phyloP scores from a whole-genome alignment of 2,329 filamentous ascomycete species.

The Capronia epimyces region DNA sequence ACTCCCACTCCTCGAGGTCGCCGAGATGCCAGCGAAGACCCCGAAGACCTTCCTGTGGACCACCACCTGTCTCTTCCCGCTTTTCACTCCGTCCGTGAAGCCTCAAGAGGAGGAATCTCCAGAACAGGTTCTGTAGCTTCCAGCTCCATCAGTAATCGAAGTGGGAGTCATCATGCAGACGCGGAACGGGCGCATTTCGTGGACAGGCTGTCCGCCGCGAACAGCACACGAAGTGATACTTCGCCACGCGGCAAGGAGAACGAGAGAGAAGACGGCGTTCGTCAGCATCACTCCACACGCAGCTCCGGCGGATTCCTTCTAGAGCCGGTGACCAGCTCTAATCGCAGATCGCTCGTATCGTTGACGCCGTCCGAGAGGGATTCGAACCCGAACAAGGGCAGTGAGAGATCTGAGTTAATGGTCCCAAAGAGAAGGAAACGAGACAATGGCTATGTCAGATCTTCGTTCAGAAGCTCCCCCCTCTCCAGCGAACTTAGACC shows the following conservation, averaged over 20 bases:
- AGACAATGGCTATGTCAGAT: constrained; percentile 35
- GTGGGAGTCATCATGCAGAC: constrained; percentile 8
- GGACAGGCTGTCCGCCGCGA: constrained; percentile 10
- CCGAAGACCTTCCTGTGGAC: constrained; percentile 4
- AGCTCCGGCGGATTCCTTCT: constrained; percentile 43
- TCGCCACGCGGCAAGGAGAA: constrained; percentile 14
- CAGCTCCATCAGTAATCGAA: constrained; percentile 10
- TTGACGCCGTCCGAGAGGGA: constrained; percentile 31
- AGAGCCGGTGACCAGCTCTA: constrained; percentile 37
- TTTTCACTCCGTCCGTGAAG: constrained; percentile 20
- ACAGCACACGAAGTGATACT: constrained; percentile 8
- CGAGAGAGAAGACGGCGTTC: constrained; percentile 12
- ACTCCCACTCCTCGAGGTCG: constrained; percentile 16
- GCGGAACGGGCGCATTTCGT: constrained; percentile 1
- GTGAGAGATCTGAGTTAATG: constrained; percentile 33
- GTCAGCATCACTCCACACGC: constrained; percentile 6
- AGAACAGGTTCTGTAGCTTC: constrained; percentile 15
- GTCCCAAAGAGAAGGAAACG: constrained; percentile 36
- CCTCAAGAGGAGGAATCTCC: constrained; percentile 11
- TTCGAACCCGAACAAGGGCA: constrained; percentile 39
- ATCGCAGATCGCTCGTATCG: constrained; percentile 30
- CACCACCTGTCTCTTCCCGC: constrained; percentile 17
- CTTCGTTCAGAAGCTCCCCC: constrained; percentile 33
- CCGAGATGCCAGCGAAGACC: constrained; percentile 14
- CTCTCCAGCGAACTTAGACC: constrained; percentile 30